Conservation (phyloP, 2,329 filamentous ascomycete species). For the Paracoccidioides lutzii region DNA sequence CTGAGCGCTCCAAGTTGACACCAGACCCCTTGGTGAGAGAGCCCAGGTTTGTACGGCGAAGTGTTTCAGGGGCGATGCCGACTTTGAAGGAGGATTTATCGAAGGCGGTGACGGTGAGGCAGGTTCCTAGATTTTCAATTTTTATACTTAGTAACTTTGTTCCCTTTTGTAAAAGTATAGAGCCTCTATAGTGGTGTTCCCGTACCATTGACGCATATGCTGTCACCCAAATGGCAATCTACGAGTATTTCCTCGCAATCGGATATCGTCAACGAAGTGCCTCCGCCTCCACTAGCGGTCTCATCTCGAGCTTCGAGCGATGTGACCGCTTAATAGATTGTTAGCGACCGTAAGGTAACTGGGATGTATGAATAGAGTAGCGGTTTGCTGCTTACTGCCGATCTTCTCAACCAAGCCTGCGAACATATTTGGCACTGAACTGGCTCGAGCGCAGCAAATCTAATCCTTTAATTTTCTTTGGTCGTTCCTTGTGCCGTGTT, state of each 20-base stretch:
- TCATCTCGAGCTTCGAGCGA: conserved; percentile 67
- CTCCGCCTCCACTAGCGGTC: conserved; percentile 56
- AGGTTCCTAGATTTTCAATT: conserved; percentile 42
- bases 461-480: background rate
- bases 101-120: conserved; percentile 78
- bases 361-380: background rate
- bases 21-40: conserved; percentile 49
- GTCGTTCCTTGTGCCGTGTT: background rate
- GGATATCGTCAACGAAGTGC: conserved; percentile 79
- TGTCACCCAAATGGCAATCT: conserved; percentile 80
- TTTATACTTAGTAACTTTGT: too few species aligned
- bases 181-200: too few species aligned
- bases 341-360: conserved; percentile 6
- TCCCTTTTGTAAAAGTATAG: too few species aligned
- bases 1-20: conserved; percentile 90
- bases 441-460: background rate
- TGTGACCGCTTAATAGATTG: conserved; percentile 48
- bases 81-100: conserved; percentile 61
- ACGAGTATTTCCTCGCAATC: conserved; percentile 62
- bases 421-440: conserved; percentile 52
- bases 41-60: conserved; percentile 91
- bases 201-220: conserved; percentile 78
- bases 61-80: conserved; percentile 86
- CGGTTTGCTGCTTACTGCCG: conserved; percentile 53
- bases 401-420: conserved; percentile 89